Conservation (phyloP, 495 filamentous ascomycete genomes). For the Darksidea phi region DNA sequence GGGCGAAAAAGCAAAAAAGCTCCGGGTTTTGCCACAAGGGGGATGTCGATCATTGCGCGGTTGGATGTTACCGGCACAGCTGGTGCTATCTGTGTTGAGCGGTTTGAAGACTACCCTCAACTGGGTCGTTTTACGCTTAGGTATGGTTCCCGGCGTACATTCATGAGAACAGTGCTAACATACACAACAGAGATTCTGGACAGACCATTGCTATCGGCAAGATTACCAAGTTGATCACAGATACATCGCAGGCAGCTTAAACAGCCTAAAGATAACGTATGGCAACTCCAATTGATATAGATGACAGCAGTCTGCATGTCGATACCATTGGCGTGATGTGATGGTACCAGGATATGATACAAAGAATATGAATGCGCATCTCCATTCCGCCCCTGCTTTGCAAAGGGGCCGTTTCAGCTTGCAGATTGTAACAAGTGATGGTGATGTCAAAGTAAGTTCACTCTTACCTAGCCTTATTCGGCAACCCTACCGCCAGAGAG, state of each 20-base stretch:
- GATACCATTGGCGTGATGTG: too few relatives aligned
- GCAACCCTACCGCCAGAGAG: slow-evolving; percentile 8
- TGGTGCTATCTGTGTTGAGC: slow-evolving; percentile 85
- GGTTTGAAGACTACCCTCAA: slow-evolving; percentile 90
- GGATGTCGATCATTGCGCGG: slow-evolving; percentile 88
- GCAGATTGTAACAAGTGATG: too few relatives aligned
- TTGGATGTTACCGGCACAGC: slow-evolving; percentile 82
- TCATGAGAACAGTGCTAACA: background rate
- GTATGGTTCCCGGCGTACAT: slow-evolving; percentile 49
- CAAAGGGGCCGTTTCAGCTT: too few relatives aligned
- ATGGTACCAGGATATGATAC: too few relatives aligned
- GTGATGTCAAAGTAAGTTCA: background rate
- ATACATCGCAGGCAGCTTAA: slow-evolving; percentile 29
- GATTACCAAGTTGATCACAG: slow-evolving; percentile 77
- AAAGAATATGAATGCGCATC: too few relatives aligned
- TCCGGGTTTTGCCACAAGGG: slow-evolving; percentile 87
- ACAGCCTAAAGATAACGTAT: background rate
- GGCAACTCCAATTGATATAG: background rate
- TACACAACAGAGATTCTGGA: slow-evolving; percentile 53
- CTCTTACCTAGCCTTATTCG: background rate
- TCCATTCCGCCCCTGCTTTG: too few relatives aligned
- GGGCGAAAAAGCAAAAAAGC: slow-evolving; percentile 86
- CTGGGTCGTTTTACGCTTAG: slow-evolving; percentile 92
- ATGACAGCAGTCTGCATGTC: background rate
- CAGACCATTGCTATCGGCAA: slow-evolving; percentile 98